Conservation (phyloP, 192 early-diverging fungal genomes). For the Backusella morwellensis region DNA sequence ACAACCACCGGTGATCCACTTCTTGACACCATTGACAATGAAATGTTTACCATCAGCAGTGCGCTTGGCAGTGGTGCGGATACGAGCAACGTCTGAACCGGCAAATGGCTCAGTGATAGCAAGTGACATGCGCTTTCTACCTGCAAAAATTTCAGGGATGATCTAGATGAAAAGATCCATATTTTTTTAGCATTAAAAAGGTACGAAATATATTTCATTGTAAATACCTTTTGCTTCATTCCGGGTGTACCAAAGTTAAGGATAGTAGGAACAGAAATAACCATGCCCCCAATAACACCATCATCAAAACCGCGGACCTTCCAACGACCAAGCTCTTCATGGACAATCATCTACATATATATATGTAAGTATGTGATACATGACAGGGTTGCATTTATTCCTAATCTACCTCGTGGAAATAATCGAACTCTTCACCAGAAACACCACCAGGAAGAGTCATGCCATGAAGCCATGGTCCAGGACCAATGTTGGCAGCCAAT, state of each 20-base stretch:
- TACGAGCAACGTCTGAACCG: constrained; percentile 76
- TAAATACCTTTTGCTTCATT: constrained; percentile 48
- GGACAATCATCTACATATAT: constrained; percentile 34
- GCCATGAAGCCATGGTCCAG: constrained; percentile 36
- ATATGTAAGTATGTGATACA: neutral
- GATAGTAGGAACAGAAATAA: constrained; percentile 76
- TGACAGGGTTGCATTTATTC: neutral
- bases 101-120: constrained; percentile 79
- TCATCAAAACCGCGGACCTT: constrained; percentile 71
- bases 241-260: constrained; percentile 70
- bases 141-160: constrained; percentile 60
- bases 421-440: constrained; percentile 59
- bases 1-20: constrained; percentile 78
- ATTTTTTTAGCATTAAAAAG: neutral
- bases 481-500: constrained; percentile 61
- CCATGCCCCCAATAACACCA: constrained; percentile 72
- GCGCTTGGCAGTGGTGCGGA: constrained; percentile 62
- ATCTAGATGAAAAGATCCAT: constrained; percentile 3
- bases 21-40: constrained; percentile 85
- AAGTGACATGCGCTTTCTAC: constrained; percentile 78
- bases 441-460: constrained; percentile 51
- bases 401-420: constrained; percentile 59
- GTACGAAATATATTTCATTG: neutral
- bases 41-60: constrained; percentile 71
- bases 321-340: constrained; percentile 74